Evolutionary conservation across 805 yeast species (phyloP).

Genomic region (Zygosaccharomyces kombuchaensis): DNA sequence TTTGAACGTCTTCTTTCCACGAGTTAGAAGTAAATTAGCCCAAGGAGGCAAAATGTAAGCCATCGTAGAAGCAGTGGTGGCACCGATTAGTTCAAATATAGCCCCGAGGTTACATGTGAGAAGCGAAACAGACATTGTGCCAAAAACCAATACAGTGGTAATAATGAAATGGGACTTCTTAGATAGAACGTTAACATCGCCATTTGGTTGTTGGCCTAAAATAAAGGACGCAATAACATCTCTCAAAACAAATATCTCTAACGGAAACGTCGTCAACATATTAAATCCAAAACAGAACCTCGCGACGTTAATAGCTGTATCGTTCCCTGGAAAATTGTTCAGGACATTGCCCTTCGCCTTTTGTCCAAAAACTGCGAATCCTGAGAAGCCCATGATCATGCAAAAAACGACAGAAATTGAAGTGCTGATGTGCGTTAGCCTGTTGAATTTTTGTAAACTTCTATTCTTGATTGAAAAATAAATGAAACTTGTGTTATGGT

Average conservation of each 20-base stretch:
- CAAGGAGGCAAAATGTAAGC: conserved; percentile 89
- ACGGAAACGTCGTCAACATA: conserved; percentile 87
- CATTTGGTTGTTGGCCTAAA: conserved; percentile 2
- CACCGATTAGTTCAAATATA: conserved; percentile 83
- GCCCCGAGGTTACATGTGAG: conserved; percentile 86
- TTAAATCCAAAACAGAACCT: conserved; percentile 87
- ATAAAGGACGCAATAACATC: conserved; percentile 67
- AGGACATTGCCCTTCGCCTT: conserved; percentile 81
- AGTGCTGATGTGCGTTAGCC: conserved; percentile 79
- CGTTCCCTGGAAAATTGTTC: conserved; percentile 78
- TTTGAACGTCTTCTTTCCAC: conserved; percentile 36
- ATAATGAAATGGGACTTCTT: conserved; percentile 52
- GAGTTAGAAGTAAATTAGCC: conserved; percentile 67
- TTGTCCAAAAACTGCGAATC: conserved; percentile 69
- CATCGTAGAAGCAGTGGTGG: conserved; percentile 87
- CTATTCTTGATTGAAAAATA: conserved; percentile 78
- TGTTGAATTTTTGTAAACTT: conserved; percentile 67
- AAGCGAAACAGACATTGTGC: conserved; percentile 72
- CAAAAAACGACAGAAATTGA: conserved; percentile 76
- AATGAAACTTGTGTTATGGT: conserved; percentile 87
- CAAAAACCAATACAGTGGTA: conserved; percentile 60
- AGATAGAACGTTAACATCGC: conserved; percentile 41
- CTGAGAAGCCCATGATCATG: conserved; percentile 71
- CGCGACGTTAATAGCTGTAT: conserved; percentile 75
- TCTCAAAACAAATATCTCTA: conserved; percentile 85